phyloP scores from a whole-genome alignment of 768 basidiomycete species.

The Rhodotorula kratochvilovae region DNA sequence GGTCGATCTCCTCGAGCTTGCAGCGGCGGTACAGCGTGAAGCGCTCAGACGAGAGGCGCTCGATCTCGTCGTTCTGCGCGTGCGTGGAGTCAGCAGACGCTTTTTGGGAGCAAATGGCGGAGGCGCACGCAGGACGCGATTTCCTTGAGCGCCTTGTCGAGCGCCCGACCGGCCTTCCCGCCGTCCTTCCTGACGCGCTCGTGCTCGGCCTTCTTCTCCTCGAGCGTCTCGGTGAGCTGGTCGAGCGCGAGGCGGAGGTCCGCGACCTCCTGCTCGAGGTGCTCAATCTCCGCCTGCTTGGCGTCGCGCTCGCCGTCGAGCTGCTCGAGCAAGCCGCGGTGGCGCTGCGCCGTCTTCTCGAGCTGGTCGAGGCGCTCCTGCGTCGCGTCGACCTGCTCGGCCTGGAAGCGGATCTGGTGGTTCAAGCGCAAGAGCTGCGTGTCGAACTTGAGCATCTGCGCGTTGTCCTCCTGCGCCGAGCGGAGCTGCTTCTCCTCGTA shows the following conservation, averaged over 20 bases:
- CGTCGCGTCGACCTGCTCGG: slow-evolving; percentile 63
- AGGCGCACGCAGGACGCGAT: slow-evolving; percentile 67
- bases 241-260: slow-evolving; percentile 44
- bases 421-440: slow-evolving; percentile 73
- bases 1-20: slow-evolving; percentile 80
- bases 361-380: slow-evolving; percentile 62
- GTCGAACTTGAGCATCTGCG: slow-evolving; percentile 73
- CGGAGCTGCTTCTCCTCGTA: slow-evolving; percentile 89
- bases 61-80: slow-evolving; percentile 77
- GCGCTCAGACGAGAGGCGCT: slow-evolving; percentile 76
- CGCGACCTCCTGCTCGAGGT: slow-evolving; percentile 27
- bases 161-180: slow-evolving; percentile 67
- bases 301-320: slow-evolving; percentile 19
- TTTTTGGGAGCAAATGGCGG: not conserved
- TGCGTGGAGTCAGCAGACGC: too few species aligned
- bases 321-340: slow-evolving; percentile 41
- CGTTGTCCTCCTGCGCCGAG: slow-evolving; percentile 80
- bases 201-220: slow-evolving; percentile 51
- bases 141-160: slow-evolving; percentile 87
- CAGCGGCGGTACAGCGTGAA: slow-evolving; percentile 85
- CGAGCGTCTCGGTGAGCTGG: slow-evolving; percentile 51
- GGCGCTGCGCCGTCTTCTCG: slow-evolving; percentile 55
- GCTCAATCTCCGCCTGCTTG: slow-evolving; percentile 21
- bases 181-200: slow-evolving; percentile 59
- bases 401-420: slow-evolving; percentile 81